Conservation (phyloP, 805 yeast species). For the Ogataea pilisensis region DNA sequence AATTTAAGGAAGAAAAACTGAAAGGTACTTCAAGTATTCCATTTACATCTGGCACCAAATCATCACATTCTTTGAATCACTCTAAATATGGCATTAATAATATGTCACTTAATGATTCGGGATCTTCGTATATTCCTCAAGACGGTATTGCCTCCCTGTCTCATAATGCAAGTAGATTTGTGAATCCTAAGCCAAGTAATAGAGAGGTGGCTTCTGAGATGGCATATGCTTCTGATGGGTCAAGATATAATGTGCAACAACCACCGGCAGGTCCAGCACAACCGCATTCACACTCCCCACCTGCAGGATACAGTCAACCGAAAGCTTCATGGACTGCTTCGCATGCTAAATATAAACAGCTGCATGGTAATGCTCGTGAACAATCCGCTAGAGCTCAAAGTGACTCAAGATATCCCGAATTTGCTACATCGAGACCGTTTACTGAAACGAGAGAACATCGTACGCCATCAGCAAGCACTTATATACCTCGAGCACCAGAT, state of each 20-base stretch:
- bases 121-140: background rate
- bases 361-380: too few relatives aligned
- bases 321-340: constrained; percentile 7
- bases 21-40: constrained; percentile 4
- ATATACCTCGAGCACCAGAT: too few relatives aligned
- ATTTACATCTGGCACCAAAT: constrained; percentile 2
- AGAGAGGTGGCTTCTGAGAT: too few relatives aligned
- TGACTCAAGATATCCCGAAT: constrained; percentile 5
- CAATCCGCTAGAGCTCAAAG: background rate
- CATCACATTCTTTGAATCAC: constrained; percentile 17
- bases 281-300: background rate
- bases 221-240: background rate
- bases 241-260: background rate
- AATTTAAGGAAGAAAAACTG: constrained; percentile 40
- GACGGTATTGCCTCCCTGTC: background rate
- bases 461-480: too few relatives aligned
- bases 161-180: background rate
- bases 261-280: background rate
- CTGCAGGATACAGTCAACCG: constrained; percentile 1
- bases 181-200: background rate
- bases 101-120: constrained; percentile 3
- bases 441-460: too few relatives aligned
- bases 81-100: constrained; percentile 14
- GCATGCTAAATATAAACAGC: too few relatives aligned
- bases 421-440: background rate